These are phyloP conservation scores for Zygoascus ofunaensis DNA, from an alignment of 805 yeast genomes.

Conservation along the genomic window DNA sequence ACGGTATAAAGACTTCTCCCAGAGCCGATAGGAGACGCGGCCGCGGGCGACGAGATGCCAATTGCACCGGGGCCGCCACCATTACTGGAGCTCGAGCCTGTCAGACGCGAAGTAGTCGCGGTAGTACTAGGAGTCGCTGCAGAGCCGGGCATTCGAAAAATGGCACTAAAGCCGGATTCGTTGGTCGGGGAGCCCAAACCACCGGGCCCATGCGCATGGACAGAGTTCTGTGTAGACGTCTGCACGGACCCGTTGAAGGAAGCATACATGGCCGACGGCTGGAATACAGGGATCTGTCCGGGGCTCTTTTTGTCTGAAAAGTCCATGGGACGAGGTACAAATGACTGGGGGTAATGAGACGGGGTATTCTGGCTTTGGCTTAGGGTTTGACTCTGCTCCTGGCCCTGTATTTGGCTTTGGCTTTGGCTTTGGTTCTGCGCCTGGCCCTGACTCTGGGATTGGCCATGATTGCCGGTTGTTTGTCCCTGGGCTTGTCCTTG, in stretches of 20 bases:
- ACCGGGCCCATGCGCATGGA: neutral
- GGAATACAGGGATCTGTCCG: neutral
- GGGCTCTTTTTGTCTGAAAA: too few relatives aligned
- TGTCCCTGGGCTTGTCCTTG: conserved; percentile 1
- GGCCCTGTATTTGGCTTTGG: too few relatives aligned
- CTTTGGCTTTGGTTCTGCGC: too few relatives aligned
- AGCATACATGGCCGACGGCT: neutral
- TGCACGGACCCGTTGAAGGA: neutral
- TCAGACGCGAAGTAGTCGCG: too few relatives aligned
- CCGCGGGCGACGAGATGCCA: neutral
- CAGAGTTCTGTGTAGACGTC: neutral
- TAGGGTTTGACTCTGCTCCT: too few relatives aligned
- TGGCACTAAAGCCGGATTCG: neutral
- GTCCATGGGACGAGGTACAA: too few relatives aligned
- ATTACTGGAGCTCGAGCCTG: too few relatives aligned
- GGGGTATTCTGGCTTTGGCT: too few relatives aligned
- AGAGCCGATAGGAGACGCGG: neutral
- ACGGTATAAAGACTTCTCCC: neutral
- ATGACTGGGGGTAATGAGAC: too few relatives aligned
- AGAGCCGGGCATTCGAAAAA: neutral
- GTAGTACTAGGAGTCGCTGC: too few relatives aligned
- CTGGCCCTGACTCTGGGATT: too few relatives aligned
- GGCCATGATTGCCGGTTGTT: too few relatives aligned
- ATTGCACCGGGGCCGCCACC: neutral
- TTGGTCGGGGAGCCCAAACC: neutral